Base-by-base conservation (phyloP, 441 rosid species). In the Erodium trifolium region DNA sequence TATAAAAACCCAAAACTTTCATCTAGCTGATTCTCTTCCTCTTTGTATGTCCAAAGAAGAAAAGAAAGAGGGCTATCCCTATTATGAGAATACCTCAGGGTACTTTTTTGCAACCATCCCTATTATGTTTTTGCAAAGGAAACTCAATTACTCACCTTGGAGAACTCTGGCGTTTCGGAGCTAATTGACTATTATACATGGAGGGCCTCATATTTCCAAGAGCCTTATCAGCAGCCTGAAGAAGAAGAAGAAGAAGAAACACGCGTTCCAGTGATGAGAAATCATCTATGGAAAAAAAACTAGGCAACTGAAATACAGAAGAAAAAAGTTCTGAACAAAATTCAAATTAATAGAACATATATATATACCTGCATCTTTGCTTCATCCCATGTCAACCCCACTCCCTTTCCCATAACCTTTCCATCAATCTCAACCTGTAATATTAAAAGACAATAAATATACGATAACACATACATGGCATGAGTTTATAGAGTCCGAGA, bases 191-290 rank as follows among this genome's bases (percentile, higher is more conserved):
- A 37, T 37, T 87, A 37, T 37, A 85, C 89, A 80, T 84, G 64
- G 88, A 72, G 64, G 88, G 70, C 82, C 86, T 84, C 69, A 91
- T 71, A 75, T 71, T 87, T 73, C 74, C 85, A 43, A 95, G 96
- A 62, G 99, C 98, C 82, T 77, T 93, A 70, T 93, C 98, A 75
- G 98, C 94, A 79, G 99, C 97, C 98, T 91, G 74, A 71, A 47
- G 41, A 67, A 23, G 72, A 71, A 47, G 41, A 67, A 23, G 72
- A 71, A 43, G 11, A 9, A 43, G 27, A 23, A 23, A 23, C 27
- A 1, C 43, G 5, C 5, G 43, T 49, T 18, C 53, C 75, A 63
- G 51, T 66, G 64, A 67, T 66, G 70, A 76, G 67, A 67, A 41
- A 67, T 68, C 19, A 72, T 59, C 60, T 57, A 43, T 53, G 8